phyloP scores from a whole-genome alignment of 257 asterid species.

The Pogostemon cablin region DNA sequence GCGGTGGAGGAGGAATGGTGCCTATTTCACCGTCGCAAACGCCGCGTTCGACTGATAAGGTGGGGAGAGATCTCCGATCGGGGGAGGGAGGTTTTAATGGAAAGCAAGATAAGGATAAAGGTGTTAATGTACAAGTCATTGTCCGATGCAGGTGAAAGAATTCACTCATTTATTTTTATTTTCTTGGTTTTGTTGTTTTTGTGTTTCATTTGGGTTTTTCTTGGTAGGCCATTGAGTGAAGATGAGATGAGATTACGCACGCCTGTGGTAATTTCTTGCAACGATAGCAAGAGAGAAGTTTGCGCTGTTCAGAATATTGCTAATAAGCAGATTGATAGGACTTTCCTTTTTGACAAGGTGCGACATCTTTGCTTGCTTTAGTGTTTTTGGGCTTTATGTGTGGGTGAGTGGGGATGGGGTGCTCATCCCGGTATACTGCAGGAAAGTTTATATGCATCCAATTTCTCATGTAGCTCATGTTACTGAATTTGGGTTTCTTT shows the following conservation, averaged over 20 bases:
- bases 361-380: constrained; percentile 6
- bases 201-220: not conserved
- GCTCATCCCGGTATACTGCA: not conserved
- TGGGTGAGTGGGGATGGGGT: not conserved
- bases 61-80: constrained; percentile 82
- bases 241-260: constrained; percentile 82
- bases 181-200: not conserved
- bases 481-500: not conserved
- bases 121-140: constrained; percentile 96
- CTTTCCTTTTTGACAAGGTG: constrained; percentile 94
- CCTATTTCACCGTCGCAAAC: constrained; percentile 77
- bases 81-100: constrained; percentile 82
- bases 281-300: constrained; percentile 87
- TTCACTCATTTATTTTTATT: not conserved
- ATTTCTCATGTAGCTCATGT: not conserved
- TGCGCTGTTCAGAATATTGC: constrained; percentile 94
- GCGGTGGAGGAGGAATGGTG: constrained; percentile 46
- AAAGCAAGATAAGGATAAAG: constrained; percentile 79
- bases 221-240: constrained; percentile 81
- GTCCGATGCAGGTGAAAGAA: constrained; percentile 84
- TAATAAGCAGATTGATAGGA: constrained; percentile 96
- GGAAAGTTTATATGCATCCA: not conserved
- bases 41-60: constrained; percentile 80
- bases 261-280: constrained; percentile 87
- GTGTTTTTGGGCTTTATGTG: not conserved